Evolutionary conservation across 495 filamentous ascomycete species (phyloP).

Genomic region (Penicillium psychrofluorescens): DNA sequence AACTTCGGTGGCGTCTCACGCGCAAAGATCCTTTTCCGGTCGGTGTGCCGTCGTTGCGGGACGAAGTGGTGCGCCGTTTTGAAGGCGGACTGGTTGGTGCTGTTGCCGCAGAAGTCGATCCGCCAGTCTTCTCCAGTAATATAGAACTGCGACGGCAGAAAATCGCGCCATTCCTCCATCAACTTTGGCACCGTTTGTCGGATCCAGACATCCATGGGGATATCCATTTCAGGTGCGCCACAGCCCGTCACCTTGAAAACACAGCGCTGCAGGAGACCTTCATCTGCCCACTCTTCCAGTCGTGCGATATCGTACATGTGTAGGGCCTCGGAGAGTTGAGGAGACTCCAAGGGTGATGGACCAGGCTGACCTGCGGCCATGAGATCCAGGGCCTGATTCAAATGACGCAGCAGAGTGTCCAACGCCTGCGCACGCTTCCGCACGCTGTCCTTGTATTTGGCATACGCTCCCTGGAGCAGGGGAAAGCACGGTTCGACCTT

Average conservation of each 20-base stretch:
- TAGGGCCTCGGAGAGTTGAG: constrained; percentile 27
- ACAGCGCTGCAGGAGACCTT: constrained; percentile 9
- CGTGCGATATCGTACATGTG: constrained; percentile 29
- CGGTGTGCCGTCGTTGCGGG: too few species aligned
- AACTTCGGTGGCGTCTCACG: too few species aligned
- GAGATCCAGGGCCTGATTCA: constrained; percentile 10
- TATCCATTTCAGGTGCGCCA: constrained; percentile 13
- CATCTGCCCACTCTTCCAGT: constrained; percentile 23
- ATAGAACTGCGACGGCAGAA: constrained; percentile 28
- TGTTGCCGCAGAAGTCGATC: too few species aligned
- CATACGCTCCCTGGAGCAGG: constrained; percentile 24
- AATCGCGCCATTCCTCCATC: constrained; percentile 42
- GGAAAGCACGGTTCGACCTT: constrained; percentile 13
- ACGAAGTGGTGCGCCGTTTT: too few species aligned
- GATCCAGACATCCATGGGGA: constrained; percentile 16
- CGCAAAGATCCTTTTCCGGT: too few species aligned
- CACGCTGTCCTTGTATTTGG: constrained; percentile 18
- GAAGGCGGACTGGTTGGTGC: too few species aligned
- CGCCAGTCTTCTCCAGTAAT: too few species aligned
- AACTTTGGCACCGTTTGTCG: constrained; percentile 31
- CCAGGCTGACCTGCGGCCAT: background rate
- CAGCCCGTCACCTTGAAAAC: background rate
- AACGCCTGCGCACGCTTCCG: constrained; percentile 17
- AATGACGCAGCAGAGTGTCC: constrained; percentile 7
- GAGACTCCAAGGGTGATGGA: constrained; percentile 13